Evolutionary conservation across 257 asterid genomes (phyloP), one percentile per base, ranked within the genome.

Genomic region (Scutellaria galericulata): DNA sequence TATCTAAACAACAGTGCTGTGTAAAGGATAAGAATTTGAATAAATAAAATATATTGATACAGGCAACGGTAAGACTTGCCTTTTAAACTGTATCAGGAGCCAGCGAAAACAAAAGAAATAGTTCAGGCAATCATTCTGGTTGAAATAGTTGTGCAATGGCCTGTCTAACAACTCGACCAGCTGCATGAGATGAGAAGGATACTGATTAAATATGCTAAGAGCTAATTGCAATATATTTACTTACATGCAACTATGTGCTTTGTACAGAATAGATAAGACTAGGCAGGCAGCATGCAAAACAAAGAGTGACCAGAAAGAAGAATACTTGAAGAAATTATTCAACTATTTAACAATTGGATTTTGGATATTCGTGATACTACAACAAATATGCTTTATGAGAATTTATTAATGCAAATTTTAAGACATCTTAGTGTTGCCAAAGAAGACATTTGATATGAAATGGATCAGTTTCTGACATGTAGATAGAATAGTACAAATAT

Each of bases 31-130:
- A 27, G 27, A 53, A 7, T 55, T 54, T 48, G 46, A 35, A 56
- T 24, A 69, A 55, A 52, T 46, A 64, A 41, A 41, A 47, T 3
- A 56, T 1, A 12, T 60, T 18, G 54, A 31, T 15, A 39, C 7
- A 22, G 13, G 64, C 40, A 10, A 41, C 3, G 11, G 44, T 51
- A 46, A 65, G 18, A 73, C 95, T 86, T 84, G 73, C 99, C 99
- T 92, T 84, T 95, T 95, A 48, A 95, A 95, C 87, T 95, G 99
- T 80, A 95, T 95, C 75, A 95, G 90, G 63, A 95, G 77, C 99
- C 99, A 95, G 71, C 99, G 99, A 52, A 95, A 95, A 83, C 99
- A 95, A 79, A 95, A 95, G 92, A 95, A 95, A 77, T 87, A 95
- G 77, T 95, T 95, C 82, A 95, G 79, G 86, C 99, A 95, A 51